Conservation (phyloP, 495 filamentous ascomycete genomes). For the Neurospora hispaniola region DNA sequence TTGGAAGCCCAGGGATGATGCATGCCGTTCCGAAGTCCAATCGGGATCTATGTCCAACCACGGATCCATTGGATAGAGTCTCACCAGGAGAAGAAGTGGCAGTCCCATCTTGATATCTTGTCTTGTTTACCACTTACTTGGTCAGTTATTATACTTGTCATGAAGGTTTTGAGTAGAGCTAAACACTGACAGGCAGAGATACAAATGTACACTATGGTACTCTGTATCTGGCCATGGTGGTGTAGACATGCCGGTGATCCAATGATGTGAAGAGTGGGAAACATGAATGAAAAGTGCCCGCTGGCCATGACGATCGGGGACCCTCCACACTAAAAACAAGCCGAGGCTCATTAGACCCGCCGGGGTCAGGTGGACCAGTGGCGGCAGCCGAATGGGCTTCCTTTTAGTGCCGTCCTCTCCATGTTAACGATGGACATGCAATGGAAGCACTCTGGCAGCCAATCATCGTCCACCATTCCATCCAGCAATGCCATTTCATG, state of each 20-base stretch:
- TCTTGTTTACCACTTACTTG: neutral
- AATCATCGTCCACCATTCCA: neutral
- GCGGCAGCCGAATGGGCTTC: neutral
- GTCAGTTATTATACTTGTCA: neutral
- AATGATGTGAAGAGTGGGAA: neutral
- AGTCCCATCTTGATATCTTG: neutral
- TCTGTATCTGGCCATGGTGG: neutral
- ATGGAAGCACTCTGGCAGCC: neutral
- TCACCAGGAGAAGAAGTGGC: neutral
- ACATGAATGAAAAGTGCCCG: neutral
- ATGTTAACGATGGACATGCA: neutral
- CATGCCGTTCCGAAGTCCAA: neutral
- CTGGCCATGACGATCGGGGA: neutral
- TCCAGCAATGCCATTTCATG: neutral
- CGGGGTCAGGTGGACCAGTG: neutral
- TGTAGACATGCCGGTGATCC: neutral
- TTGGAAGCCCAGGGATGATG: neutral
- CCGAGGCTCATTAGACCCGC: neutral
- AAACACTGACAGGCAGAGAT: neutral
- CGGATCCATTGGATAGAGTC: neutral
- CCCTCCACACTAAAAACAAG: neutral
- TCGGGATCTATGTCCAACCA: neutral
- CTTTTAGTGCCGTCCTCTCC: neutral
- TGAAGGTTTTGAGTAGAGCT: neutral
- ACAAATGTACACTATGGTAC: neutral